phyloP scores from a whole-genome alignment of 345 rosid genomes.

The Trapa bicornis region DNA sequence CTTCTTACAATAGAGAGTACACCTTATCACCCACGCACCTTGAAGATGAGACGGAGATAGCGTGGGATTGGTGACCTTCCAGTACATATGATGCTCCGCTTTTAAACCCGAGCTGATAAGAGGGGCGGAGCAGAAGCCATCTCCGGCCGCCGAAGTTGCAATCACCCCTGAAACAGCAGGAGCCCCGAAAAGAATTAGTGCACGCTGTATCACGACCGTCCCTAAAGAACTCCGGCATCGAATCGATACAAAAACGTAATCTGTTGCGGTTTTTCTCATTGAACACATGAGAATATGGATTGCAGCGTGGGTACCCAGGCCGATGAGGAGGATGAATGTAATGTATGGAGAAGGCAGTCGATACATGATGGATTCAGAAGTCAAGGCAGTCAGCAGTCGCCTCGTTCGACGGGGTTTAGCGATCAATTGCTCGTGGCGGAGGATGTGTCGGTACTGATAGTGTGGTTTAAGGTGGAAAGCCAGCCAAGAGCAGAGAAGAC shows the following conservation, averaged over 20 bases:
- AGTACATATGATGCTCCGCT: conserved; percentile 37
- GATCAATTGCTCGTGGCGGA: not conserved
- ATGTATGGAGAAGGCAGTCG: not conserved
- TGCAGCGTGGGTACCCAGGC: conserved; percentile 5
- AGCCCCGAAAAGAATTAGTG: not conserved
- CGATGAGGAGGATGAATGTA: conserved; percentile 5
- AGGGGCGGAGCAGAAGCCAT: conserved; percentile 66
- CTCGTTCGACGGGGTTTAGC: not conserved
- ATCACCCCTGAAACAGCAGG: conserved; percentile 24
- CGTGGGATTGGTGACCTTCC: conserved; percentile 84
- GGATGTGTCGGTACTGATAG: not conserved
- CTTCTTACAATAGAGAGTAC: not conserved
- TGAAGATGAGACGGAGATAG: conserved; percentile 77
- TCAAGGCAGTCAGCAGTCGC: not conserved
- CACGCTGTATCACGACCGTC: not conserved
- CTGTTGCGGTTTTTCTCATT: not conserved
- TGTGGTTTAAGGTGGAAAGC: not conserved
- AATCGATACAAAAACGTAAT: not conserved
- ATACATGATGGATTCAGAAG: conserved; percentile 5
- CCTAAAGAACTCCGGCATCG: not conserved
- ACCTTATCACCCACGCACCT: conserved; percentile 24
- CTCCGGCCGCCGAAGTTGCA: conserved; percentile 23
- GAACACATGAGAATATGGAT: not conserved
- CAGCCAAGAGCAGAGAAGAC: not conserved
- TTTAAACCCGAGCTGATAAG: conserved; percentile 21